Evolutionary conservation across 2,329 filamentous ascomycete species (phyloP), one percentile per base, ranked within the genome.

Genomic region (Aspergillus latus): DNA sequence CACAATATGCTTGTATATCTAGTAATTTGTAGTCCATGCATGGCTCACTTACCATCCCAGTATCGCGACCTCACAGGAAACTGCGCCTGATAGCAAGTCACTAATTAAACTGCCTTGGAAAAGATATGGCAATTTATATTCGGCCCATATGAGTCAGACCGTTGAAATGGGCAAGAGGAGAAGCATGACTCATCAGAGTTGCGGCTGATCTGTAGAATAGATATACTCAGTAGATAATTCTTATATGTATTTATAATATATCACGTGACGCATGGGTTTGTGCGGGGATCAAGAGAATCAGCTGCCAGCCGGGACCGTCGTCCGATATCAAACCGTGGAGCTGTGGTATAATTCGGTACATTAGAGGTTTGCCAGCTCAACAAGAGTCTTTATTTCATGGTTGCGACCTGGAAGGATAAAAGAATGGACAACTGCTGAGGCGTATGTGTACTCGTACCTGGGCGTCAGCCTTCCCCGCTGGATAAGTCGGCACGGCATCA

Each of bases 401-500:
- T 37, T 37, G 34, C 13, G 10, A 37, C 34, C 34, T 5, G 10
- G 34, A 10, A 37, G 8, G 11, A 21, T 21, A 21, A 21, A 16
- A 21, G 34, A 37, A 9, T 5, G 5, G 21, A 42, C 10, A n/a
- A 42, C 21, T 37, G 34, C 11, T 37, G 34, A 9, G 34, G 34
- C 34, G 47, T 15, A n/a, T 16, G 9, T 30, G 45, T 42, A 42
- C 28, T 40, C 43, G 39, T 42, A 36, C 21, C 39, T 42, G n/a
- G 15, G 39, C 39, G 21, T 52, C 28, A 13, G 26, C 29, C 37
- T 40, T 54, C 59, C 52, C 57, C 56, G 53, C 53, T 66, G 64
- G 64, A 65, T 66, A 66, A 65, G 40, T 58, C 64, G 64, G 64
- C 64, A 66, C 59, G 51, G n/a, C 39, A 54, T 29, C 40, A 16